Evolutionary conservation across 257 asterid genomes (phyloP), one percentile per base, ranked within the genome.

Genomic region (Echium plantagineum): DNA sequence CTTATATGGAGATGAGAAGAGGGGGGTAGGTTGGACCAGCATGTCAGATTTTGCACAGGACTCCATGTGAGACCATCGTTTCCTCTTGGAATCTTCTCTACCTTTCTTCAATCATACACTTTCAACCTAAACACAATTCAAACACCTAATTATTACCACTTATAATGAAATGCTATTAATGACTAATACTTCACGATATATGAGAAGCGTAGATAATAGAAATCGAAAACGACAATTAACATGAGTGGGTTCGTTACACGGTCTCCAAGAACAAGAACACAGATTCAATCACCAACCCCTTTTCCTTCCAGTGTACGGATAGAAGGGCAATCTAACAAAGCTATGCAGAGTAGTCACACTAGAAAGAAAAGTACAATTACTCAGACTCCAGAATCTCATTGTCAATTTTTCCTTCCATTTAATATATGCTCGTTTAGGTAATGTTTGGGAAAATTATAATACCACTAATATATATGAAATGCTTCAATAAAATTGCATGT

Each of bases 31-130:
- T 52, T 61, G 77, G 75, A 65, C 77, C 75, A 65, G 49, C 18
- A 63, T 76, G 78, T 69, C 81, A 76, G 81, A 64, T 57, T 59
- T 61, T 62, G 71, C 71, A 67, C 66, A 49, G 74, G 58, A 69
- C 69, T 69, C 78, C 81, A 76, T 76, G 78, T 72, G 81, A 72
- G 28, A 55, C 55, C 60, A 35, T 9, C 62, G 60, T 65, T 21
- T 68, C 61, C 65, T 60, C 70, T 68, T 47, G 63, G 52, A 55
- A 65, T 63, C 62, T 70, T 73, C 12, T 35, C 26, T 24, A 24
- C 0, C 46, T 69, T 47, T 70, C 62, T 62, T 67, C 68, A 63
- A 63, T 69, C 71, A 65, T 49, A 58, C 62, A 68, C 55, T 60
- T 62, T 46, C 57, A 58, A 35, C 46, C n/a, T 8, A 42, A 48